A percentile compares a stretch with the other conserved stretches of the same genome.
phyloP scores from a whole-genome alignment of 2,329 filamentous ascomycete species.

The Hypoxylon sp. region DNA sequence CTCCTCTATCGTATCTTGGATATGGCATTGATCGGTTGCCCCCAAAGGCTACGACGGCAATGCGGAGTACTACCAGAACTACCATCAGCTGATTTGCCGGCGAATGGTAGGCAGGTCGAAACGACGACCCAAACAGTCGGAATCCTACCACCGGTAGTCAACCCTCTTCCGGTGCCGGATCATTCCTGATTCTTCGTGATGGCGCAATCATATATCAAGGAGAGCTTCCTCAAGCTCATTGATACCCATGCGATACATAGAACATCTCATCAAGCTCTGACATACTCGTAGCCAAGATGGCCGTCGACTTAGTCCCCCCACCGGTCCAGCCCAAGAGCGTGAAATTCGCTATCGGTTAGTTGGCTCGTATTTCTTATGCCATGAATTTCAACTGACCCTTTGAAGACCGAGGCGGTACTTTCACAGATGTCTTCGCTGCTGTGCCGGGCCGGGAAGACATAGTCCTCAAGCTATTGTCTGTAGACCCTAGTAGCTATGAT shows the following conservation, averaged over 20 bases:
- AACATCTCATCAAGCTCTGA: constrained; percentile 5
- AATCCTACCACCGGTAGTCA: constrained; percentile 21
- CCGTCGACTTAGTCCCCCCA: constrained; percentile 28
- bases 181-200: constrained; percentile 30
- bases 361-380: neutral
- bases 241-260: constrained; percentile 22
- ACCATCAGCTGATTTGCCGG: constrained; percentile 29
- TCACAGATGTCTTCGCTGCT: constrained; percentile 57
- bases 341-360: constrained; percentile 45
- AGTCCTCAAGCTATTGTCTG: constrained; percentile 81
- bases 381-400: constrained; percentile 24
- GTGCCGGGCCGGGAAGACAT: constrained; percentile 76
- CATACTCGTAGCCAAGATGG: constrained; percentile 36
- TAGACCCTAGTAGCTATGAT: constrained; percentile 78
- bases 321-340: constrained; percentile 42
- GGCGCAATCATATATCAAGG: constrained; percentile 33
- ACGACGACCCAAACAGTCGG: constrained; percentile 30
- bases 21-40: neutral
- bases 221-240: constrained; percentile 26
- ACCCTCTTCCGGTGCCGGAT: constrained; percentile 38
- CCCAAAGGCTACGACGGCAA: constrained; percentile 12
- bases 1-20: neutral
- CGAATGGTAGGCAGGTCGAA: constrained; percentile 35
- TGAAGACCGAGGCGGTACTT: constrained; percentile 46
- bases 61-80: constrained; percentile 3